Conservation (phyloP, 495 filamentous ascomycete genomes). For the Pyrenula massariospora region DNA sequence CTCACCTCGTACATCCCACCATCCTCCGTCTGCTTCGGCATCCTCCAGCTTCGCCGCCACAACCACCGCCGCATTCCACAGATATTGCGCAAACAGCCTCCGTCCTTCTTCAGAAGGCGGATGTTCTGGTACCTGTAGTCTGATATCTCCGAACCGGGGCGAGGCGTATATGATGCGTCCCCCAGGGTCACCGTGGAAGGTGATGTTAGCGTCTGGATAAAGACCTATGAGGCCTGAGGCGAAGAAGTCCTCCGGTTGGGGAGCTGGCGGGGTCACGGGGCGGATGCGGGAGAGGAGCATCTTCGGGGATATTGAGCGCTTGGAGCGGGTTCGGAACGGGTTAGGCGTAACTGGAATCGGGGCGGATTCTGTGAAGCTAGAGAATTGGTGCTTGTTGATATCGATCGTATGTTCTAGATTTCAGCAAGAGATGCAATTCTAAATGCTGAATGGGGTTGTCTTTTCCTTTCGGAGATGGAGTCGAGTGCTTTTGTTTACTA, state of each 20-base stretch:
- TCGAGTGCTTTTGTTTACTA: too few relatives aligned
- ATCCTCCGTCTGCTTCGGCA: too few relatives aligned
- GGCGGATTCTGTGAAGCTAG: too few relatives aligned
- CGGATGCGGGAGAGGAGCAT: background rate
- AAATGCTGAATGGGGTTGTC: too few relatives aligned
- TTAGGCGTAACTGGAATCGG: too few relatives aligned
- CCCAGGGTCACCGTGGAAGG: conserved; percentile 64
- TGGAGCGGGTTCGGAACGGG: too few relatives aligned
- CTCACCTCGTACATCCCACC: conserved; percentile 39
- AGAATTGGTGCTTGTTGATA: too few relatives aligned
- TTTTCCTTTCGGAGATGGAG: too few relatives aligned
- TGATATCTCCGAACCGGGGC: conserved; percentile 39
- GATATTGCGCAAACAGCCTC: conserved; percentile 65
- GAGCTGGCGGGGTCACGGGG: background rate
- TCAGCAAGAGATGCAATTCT: too few relatives aligned
- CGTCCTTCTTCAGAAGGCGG: conserved; percentile 37
- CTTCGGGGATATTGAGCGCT: too few relatives aligned
- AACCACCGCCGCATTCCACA: conserved; percentile 72
- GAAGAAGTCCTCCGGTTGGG: conserved; percentile 52
- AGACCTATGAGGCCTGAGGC: conserved; percentile 50
- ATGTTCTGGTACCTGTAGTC: conserved; percentile 31
- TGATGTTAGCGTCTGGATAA: conserved; percentile 63
- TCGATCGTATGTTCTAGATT: too few relatives aligned
- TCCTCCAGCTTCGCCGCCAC: conserved; percentile 58
- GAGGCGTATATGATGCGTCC: conserved; percentile 56